These are phyloP conservation scores for Astragalus membranaceus DNA, from an alignment of 306 rosid species.

Conservation along the genomic window DNA sequence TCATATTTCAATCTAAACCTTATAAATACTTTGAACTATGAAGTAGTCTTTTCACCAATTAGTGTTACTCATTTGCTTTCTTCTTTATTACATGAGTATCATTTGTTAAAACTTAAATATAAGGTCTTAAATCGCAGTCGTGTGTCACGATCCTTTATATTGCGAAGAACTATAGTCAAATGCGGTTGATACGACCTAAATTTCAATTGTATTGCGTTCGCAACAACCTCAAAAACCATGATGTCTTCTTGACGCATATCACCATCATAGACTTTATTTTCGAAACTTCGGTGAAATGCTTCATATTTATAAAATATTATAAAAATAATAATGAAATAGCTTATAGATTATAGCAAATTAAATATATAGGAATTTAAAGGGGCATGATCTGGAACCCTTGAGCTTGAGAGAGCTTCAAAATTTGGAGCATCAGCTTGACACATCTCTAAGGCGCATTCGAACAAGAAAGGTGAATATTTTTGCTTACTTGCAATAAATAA, in stretches of 20 bases:
- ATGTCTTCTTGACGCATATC: no score
- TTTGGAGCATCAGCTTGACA: constrained; percentile 69
- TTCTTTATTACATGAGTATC: no score
- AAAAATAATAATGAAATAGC: background rate
- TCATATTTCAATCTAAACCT: background rate
- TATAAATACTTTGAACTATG: background rate
- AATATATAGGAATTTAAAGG: constrained; percentile 45
- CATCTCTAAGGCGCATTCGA: constrained; percentile 69
- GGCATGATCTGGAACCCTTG: constrained; percentile 56
- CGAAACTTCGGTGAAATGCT: no score
- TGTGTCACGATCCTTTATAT: no score
- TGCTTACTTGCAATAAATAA: background rate
- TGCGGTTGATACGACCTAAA: no score
- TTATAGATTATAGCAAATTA: background rate
- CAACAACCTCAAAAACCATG: no score
- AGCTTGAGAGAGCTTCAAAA: constrained; percentile 66
- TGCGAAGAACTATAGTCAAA: no score
- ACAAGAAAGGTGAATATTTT: constrained; percentile 49
- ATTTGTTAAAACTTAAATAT: no score
- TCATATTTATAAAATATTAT: no score
- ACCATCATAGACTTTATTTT: no score
- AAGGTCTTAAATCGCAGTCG: no score
- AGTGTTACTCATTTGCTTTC: background rate
- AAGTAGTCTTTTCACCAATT: background rate
- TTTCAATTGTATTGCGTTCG: no score